Base-by-base conservation (phyloP, 495 filamentous ascomycete species). In the Daldinia concentrica region DNA sequence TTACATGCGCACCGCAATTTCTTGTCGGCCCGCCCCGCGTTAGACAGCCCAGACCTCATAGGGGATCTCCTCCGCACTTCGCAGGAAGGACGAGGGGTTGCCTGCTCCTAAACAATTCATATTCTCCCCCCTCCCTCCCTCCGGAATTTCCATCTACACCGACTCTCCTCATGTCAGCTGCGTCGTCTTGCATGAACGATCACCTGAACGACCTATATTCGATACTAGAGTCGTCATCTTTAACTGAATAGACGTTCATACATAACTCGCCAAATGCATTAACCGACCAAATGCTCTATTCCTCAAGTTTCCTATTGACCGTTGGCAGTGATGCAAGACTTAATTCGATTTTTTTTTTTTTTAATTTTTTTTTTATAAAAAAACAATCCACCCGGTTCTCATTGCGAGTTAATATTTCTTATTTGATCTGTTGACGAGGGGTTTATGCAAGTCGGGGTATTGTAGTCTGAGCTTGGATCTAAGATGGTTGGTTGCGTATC, bases 201-300 rank as follows among this genome's bases (percentile, higher is more conserved):
- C 66, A 69, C 27, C 59, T 58, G 37, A 19, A 50, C 17, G 37
- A 17, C n/a, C 36, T 54, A 12, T 34, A 22, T 24, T 71, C n/a
- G 54, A 67, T 68, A 69, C 74, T 77, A 19, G 77, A 78, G 50
- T 75, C 72, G 24, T 57, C 36, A 58, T 50, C 52, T 52, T 19
- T 63, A 69, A 58, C 58, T 58, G 39, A 59, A 55, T 59, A 69
- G n/a, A 48, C 29, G 26, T 32, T 29, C 8, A 48, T 19, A 11
- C 17, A 48, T 48, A 12, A 48, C 24, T 11, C 19, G 17, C 9
- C 19, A 48, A 48, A 24, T 48, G 43, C 43, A 48, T 48, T 15
- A 24, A 24, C 22, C 4, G 19, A 24, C 7, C 1, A 6, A 34
- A 34, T 34, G 32, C 32, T 12, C 9, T 12, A 34, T 36, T 36